Evolutionary conservation across 2,329 filamentous ascomycete genomes (phyloP), one percentile per base, ranked within the genome.

Genomic region (Claviceps spartinae): DNA sequence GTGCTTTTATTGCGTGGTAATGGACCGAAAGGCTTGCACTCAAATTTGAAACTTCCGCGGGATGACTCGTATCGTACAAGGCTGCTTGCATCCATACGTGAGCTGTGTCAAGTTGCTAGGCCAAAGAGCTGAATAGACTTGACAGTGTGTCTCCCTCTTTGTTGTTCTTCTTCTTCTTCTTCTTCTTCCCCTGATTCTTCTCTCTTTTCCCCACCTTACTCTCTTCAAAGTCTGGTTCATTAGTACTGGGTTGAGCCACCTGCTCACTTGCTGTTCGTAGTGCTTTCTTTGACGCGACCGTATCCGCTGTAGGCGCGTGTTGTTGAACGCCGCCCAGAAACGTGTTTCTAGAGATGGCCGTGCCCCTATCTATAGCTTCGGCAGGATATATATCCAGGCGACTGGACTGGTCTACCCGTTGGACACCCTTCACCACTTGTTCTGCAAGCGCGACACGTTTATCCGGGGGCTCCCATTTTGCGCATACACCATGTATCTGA

Each of bases 101-200:
- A 16, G 14, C 30, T 16, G 30, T 8, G 26, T 11, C 22, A 13
- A 4, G 38, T 6, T 34, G 18, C 41, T 54, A 56, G 36, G 46
- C 24, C 9, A 87, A 65, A 9, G 76, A 76, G 50, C 74, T 75
- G 61, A 93, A 93, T 24, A 91, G 66, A 61, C 82, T 81, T 55
- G 89, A 86, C 52, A 91, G 85, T 43, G 79, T 83, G 62, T 89
- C 80, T 5, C 72, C 81, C 65, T 77, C 81, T 62, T 73, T 78
- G 54, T 67, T 71, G 54, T 67, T 71, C 52, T 72, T 69, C 53
- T 62, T 62, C 59, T 72, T 74, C 57, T 65, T 69, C 56, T 67
- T 64, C 52, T 61, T 62, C 45, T 58, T 60, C 56, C 64, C 48
- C 44, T 47, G 30, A 11, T 34, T 78, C 54, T 67, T 71, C 52